A percentile compares a stretch with the other conserved stretches of the same genome.
Evolutionary conservation across 2,329 filamentous ascomycete species (phyloP).

Genomic region (Neofusicoccum sp.): DNA sequence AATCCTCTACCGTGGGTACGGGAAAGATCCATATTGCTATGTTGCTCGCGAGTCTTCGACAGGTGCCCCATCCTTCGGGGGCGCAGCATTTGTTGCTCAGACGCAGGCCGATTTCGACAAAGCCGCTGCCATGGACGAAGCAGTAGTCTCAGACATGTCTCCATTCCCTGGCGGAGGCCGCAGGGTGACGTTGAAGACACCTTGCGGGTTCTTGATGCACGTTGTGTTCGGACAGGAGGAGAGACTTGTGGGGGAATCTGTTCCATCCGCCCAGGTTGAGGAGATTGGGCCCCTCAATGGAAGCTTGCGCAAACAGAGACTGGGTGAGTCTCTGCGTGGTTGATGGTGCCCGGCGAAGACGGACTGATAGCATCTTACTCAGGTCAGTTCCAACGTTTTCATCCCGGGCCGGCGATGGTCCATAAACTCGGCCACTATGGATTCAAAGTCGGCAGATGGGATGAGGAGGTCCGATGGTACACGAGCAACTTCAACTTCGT

Average conservation of each 20-base stretch:
- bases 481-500: constrained; percentile 48
- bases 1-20: constrained; percentile 59
- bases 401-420: constrained; percentile 49
- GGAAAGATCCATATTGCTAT: constrained; percentile 56
- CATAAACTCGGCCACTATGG: constrained; percentile 52
- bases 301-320: not conserved
- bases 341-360: not conserved
- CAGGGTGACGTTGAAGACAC: constrained; percentile 44
- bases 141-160: not conserved
- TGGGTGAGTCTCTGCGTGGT: not conserved
- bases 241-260: constrained; percentile 21
- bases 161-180: constrained; percentile 51
- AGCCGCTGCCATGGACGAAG: not conserved
- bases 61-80: not conserved
- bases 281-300: not conserved
- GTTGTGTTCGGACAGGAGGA: constrained; percentile 55
- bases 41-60: constrained; percentile 36
- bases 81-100: not conserved
- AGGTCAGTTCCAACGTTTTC: constrained; percentile 50
- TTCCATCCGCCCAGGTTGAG: constrained; percentile 33
- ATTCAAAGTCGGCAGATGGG: constrained; percentile 38
- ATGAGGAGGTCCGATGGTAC: constrained; percentile 42
- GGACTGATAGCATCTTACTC: not conserved
- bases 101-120: not conserved
- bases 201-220: constrained; percentile 59